Percentiles rank a stretch among this genome's conserved stretches.
These are phyloP conservation scores for Trametes meyenii DNA, from an alignment of 768 basidiomycete species.

Conservation along the genomic window DNA sequence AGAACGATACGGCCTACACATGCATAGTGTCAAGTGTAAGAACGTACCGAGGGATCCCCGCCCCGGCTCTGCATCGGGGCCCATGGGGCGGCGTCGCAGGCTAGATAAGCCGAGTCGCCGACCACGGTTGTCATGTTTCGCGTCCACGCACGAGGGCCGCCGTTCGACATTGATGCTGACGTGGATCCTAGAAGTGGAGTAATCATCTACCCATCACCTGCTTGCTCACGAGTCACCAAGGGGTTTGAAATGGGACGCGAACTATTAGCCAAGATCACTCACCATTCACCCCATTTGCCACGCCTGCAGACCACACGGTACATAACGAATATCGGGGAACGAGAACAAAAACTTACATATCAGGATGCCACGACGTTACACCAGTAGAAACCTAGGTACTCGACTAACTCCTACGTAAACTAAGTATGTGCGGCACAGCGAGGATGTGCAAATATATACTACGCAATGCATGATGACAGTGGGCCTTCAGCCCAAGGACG, in stretches of 20 bases:
- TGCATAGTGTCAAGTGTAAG: too few species aligned
- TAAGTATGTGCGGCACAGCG: slow-evolving; percentile 21
- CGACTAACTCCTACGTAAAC: slow-evolving; percentile 25
- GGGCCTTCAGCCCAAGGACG: slow-evolving; percentile 21
- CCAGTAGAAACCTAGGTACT: not conserved
- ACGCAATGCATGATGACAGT: slow-evolving; percentile 29
- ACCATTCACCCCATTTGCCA: too few species aligned
- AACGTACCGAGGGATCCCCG: not conserved
- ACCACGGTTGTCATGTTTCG: slow-evolving; percentile 1
- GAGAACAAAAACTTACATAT: slow-evolving; percentile 6
- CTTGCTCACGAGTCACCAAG: too few species aligned
- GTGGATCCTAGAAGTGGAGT: not conserved
- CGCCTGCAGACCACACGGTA: too few species aligned
- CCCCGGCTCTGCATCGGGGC: too few species aligned
- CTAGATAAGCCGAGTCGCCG: not conserved
- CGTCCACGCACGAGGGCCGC: not conserved
- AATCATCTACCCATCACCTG: too few species aligned
- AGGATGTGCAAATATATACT: slow-evolving; percentile 29
- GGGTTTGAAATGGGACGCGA: too few species aligned
- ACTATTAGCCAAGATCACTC: too few species aligned
- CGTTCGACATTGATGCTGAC: not conserved
- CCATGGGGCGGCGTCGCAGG: not conserved
- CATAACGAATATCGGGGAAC: not conserved
- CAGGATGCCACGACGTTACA: slow-evolving; percentile 1
- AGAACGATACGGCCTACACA: too few species aligned